Percentiles rank a stretch among this genome's conserved stretches.
These are phyloP conservation scores for Hirschfeldia incana DNA, from an alignment of 345 rosid species.

Conservation along the genomic window DNA sequence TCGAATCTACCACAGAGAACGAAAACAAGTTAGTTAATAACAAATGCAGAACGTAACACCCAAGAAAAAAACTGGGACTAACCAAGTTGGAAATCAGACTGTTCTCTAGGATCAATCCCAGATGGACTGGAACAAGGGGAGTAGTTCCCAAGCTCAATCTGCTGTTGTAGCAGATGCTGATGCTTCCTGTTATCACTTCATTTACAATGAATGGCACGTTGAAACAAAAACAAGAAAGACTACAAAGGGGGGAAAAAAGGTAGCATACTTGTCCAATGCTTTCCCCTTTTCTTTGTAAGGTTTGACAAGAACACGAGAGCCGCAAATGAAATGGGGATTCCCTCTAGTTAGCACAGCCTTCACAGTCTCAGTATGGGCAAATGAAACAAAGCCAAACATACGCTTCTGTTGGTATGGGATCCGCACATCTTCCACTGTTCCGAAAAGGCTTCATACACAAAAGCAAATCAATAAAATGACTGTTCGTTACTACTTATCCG, in stretches of 20 bases:
- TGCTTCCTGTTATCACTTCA: constrained; percentile 62
- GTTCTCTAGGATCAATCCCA: constrained; percentile 64
- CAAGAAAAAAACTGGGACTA: constrained; percentile 13
- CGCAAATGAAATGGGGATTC: constrained; percentile 90
- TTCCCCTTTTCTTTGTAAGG: constrained; percentile 98
- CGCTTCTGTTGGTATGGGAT: constrained; percentile 95
- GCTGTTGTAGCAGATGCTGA: constrained; percentile 50
- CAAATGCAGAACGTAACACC: background rate
- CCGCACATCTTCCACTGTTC: constrained; percentile 96
- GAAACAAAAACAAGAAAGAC: background rate
- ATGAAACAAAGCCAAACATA: constrained; percentile 98
- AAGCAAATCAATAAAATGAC: background rate
- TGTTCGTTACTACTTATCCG: background rate
- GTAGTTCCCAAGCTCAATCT: constrained; percentile 60
- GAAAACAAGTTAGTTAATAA: background rate
- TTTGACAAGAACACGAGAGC: constrained; percentile 94
- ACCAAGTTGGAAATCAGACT: constrained; percentile 64
- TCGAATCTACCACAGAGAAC: constrained; percentile 48
- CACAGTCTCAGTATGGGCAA: constrained; percentile 75
- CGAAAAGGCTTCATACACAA: constrained; percentile 50
- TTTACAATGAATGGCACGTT: background rate
- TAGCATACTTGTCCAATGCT: constrained; percentile 63
- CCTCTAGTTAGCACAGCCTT: constrained; percentile 78
- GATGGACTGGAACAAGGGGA: constrained; percentile 73
- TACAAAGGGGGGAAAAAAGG: background rate